Evolutionary conservation across 331 rosid species (phyloP), one percentile per base, ranked within the genome.

Genomic region (Erythrophleum ivorense): DNA sequence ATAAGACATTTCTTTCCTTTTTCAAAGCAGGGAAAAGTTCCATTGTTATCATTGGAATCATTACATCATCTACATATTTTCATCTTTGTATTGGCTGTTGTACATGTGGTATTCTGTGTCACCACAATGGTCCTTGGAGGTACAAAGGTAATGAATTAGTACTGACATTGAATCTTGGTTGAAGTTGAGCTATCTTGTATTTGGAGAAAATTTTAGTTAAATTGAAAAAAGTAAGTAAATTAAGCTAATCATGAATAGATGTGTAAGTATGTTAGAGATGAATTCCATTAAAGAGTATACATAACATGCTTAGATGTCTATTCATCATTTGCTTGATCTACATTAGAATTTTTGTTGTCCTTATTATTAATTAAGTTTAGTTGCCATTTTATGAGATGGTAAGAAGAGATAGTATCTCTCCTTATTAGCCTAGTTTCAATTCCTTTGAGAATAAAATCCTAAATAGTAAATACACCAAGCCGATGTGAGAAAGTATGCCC

Each of bases 51-150:
- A 21, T 73, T 86, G 80, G 99, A 95, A 88, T 87, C 94, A 71
- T 69, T 95, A 13, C 99, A 95, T 81, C 99, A 95, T n/a, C 92
- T 95, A 29, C 98, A 92, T 88, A 92, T 93, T 46, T 95, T 95
- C 88, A 92, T 93, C 85, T 92, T 93, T 72, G 99, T 95, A 65
- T 78, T 95, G 84, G 98, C 97, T 6, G 78, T 93, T 29, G 97
- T 93, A 36, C 99, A 93, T 83, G 98, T 86, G 57, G 33, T 84
- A 75, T 95, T 92, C 82, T 93, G 97, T 72, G 98, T 79, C 84
- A 78, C 88, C 9, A 95, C 99, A 52, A 83, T 93, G 98, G 21
- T 92, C 76, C 97, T 95, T 52, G 98, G 92, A 67, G 82, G 91
- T 59, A 86, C 87, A 75, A 89, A 87, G 90, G 99, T 95, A 85